Evolutionary conservation across 2,329 filamentous ascomycete species (phyloP), one percentile per base, ranked within the genome.

Genomic region (Pseudogymnoascus pannorum): DNA sequence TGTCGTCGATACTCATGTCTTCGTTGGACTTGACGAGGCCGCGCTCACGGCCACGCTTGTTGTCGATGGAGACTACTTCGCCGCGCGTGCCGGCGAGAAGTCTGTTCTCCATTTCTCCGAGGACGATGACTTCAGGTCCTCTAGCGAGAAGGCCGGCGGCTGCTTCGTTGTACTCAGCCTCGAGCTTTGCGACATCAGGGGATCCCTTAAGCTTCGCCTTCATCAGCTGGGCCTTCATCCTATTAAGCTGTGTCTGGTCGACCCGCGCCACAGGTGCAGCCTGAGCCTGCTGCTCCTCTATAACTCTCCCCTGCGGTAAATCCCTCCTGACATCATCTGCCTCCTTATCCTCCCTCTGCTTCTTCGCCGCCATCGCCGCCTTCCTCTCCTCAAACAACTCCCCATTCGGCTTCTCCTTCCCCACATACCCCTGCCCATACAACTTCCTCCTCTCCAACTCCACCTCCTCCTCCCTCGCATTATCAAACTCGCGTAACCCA

Each of bases 1-100:
- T 99, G 73, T 99, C 94, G 60, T 96, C 92, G 63, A 99, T 89
- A 29, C 80, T 87, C 92, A 99, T 97, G 68, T 97, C 92, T 60
- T 95, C 89, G 71, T 97, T 97, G 66, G 94, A 91, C 67, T 90
- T 85, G 5, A 99, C 89, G 6, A 86, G 81, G 1, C 93, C 94
- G 60, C 92, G 86, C 73, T 96, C 92, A 5, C 85, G 82, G 2
- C 92, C 93, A 57, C 92, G 85, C 70, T 89, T 94, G 62, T 85
- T 96, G 24, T 87, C 84, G 6, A 97, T 79, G 0, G 84, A 77
- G 67, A 87, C 92, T 61, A 93, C 89, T 75, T 97, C 94, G 18
- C 76, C 80, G 4, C 85, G 79, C 0, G 77, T 76, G 6, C 89
- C 91, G 16, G 92, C 91, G 2, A 99, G 80, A 81, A 96, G 87